These are phyloP conservation scores for Pichia insulana DNA, from an alignment of 805 yeast genomes.

Conservation along the genomic window DNA sequence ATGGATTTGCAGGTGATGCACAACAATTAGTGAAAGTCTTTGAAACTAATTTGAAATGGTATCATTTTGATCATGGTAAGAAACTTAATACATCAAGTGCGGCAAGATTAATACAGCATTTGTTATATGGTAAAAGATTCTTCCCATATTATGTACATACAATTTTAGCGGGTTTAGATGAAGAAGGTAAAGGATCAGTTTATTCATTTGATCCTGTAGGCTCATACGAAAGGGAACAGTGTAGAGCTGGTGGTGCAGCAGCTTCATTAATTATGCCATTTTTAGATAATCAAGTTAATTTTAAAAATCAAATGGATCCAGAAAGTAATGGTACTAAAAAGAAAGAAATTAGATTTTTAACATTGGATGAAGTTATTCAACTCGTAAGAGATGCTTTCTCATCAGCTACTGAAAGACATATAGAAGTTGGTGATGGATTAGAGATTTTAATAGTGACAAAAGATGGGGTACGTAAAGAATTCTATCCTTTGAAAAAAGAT, in stretches of 20 bases:
- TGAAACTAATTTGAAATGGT: conserved; percentile 71
- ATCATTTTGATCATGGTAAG: conserved; percentile 82
- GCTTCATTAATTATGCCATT: conserved; percentile 95
- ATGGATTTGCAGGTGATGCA: conserved; percentile 96
- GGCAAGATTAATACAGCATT: conserved; percentile 85
- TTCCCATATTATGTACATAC: conserved; percentile 97
- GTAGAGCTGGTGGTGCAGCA: conserved; percentile 98
- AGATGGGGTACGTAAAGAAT: conserved; percentile 82
- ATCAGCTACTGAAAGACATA: conserved; percentile 97
- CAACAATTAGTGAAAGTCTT: conserved; percentile 73
- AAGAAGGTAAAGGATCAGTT: conserved; percentile 86
- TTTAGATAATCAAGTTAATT: conserved; percentile 93
- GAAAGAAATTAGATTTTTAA: conserved; percentile 52
- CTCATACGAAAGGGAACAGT: conserved; percentile 92
- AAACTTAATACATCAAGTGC: conserved; percentile 60
- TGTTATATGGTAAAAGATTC: conserved; percentile 85
- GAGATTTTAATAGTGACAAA: conserved; percentile 87
- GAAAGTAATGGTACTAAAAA: conserved; percentile 59
- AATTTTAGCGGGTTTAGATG: conserved; percentile 87
- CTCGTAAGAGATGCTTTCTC: conserved; percentile 90
- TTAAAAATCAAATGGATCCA: conserved; percentile 87
- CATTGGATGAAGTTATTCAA: conserved; percentile 76
- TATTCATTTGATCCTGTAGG: conserved; percentile 98
- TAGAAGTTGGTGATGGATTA: conserved; percentile 94
- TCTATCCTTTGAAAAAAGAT: conserved; percentile 82